These are phyloP conservation scores for Medicago ruthenica DNA, from an alignment of 306 rosid genomes.

Conservation along the genomic window DNA sequence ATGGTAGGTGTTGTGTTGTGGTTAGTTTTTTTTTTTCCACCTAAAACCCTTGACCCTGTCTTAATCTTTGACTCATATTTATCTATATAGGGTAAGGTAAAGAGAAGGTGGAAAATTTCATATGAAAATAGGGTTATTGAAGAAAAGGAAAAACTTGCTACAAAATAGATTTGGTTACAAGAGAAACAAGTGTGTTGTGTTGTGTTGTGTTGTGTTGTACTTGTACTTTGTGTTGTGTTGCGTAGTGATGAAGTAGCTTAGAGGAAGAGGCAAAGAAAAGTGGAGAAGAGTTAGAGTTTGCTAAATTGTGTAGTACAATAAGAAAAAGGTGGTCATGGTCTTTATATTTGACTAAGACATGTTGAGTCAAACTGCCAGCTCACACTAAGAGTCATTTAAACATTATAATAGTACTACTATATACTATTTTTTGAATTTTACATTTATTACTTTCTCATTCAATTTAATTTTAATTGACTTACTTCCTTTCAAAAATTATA, in stretches of 20 bases:
- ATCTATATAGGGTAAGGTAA: neutral
- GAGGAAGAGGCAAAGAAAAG: neutral
- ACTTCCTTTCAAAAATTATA: neutral
- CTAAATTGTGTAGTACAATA: neutral
- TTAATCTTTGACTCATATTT: slow-evolving; percentile 35
- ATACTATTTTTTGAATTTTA: slow-evolving; percentile 6
- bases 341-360: slow-evolving; percentile 40
- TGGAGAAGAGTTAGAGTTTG: slow-evolving; percentile 16
- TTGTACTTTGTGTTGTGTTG: no score
- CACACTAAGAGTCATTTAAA: slow-evolving; percentile 8
- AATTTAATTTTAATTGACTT: slow-evolving; percentile 25
- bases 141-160: neutral
- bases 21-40: slow-evolving; percentile 40
- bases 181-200: neutral
- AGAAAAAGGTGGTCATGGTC: slow-evolving; percentile 34
- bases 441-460: slow-evolving; percentile 15
- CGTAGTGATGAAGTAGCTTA: neutral
- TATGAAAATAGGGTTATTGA: neutral
- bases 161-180: neutral
- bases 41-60: slow-evolving; percentile 78
- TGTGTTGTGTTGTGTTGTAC: neutral
- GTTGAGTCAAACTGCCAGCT: slow-evolving; percentile 37
- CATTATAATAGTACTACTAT: neutral
- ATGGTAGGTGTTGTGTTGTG: slow-evolving; percentile 15
- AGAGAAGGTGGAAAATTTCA: slow-evolving; percentile 36